phyloP scores from a whole-genome alignment of 495 filamentous ascomycete species.

The Hypoxylon lienhwacheense region DNA sequence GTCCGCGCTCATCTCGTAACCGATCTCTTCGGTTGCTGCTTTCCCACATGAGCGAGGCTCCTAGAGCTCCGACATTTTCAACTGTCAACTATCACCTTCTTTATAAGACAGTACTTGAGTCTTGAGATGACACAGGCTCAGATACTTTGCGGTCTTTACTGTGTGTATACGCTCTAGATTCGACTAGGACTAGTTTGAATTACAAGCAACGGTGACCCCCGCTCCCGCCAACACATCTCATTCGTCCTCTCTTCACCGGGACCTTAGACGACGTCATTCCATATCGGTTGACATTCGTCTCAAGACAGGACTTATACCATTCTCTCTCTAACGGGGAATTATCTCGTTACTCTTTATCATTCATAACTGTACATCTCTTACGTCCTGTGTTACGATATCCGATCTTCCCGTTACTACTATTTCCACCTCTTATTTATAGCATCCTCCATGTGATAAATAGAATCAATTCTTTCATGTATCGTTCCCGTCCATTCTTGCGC shows the following conservation, averaged over 20 bases:
- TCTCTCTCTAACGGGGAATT: too few species aligned
- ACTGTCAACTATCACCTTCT: too few species aligned
- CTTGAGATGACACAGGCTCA: too few species aligned
- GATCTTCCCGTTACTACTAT: not conserved
- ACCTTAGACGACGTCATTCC: conserved; percentile 26
- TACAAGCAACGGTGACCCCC: conserved; percentile 20
- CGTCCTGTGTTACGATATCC: not conserved
- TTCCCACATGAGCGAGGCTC: conserved; percentile 56
- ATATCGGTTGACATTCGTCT: conserved; percentile 3
- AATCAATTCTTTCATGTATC: conserved; percentile 30
- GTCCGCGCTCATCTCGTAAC: conserved; percentile 52
- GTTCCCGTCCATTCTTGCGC: conserved; percentile 23
- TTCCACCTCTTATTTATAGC: not conserved
- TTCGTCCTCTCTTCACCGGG: conserved; percentile 13
- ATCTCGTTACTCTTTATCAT: too few species aligned
- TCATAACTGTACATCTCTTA: too few species aligned
- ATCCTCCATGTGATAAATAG: not conserved
- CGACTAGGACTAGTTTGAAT: conserved; percentile 10
- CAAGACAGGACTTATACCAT: too few species aligned
- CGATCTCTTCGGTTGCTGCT: conserved; percentile 25
- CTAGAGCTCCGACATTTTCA: conserved; percentile 54
- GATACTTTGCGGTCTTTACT: too few species aligned
- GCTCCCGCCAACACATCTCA: conserved; percentile 2
- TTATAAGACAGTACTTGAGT: too few species aligned
- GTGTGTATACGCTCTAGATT: too few species aligned